Conservation (phyloP, 2,329 filamentous ascomycete species). For the Gaeumannomyces sp. region DNA sequence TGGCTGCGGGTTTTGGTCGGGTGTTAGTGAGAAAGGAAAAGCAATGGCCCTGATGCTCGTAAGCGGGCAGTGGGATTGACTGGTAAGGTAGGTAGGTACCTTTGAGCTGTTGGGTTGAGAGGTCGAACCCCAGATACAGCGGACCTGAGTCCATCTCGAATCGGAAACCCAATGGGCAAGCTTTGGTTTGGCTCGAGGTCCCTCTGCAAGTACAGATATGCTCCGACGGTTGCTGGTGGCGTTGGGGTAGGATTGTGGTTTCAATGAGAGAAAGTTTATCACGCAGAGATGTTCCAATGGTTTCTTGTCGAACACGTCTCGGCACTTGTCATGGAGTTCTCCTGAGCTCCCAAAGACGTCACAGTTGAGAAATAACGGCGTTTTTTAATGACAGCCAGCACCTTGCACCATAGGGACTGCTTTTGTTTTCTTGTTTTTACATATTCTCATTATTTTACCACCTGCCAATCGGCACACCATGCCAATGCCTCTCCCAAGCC, state of each 20-base stretch:
- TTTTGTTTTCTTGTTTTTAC: neutral
- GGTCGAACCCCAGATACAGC: slow-evolving; percentile 87
- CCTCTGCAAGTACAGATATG: neutral
- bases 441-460: neutral
- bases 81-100: slow-evolving; percentile 40
- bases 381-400: no score
- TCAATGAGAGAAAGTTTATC: neutral
- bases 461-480: neutral
- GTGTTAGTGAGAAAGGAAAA: neutral
- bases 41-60: neutral
- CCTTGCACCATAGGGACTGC: no score
- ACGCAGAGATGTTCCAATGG: neutral
- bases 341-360: neutral
- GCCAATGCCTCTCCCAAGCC: neutral
- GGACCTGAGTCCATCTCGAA: slow-evolving; percentile 35
- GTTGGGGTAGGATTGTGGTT: neutral
- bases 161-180: neutral
- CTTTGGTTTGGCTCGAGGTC: neutral
- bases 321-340: neutral
- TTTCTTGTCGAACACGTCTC: neutral
- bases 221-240: neutral
- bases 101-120: slow-evolving; percentile 96
- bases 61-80: slow-evolving; percentile 1
- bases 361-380: neutral
- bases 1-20: slow-evolving; percentile 42